Evolutionary conservation across 495 filamentous ascomycete species (phyloP).

Genomic region (Lasiosphaeriaceae sp.): DNA sequence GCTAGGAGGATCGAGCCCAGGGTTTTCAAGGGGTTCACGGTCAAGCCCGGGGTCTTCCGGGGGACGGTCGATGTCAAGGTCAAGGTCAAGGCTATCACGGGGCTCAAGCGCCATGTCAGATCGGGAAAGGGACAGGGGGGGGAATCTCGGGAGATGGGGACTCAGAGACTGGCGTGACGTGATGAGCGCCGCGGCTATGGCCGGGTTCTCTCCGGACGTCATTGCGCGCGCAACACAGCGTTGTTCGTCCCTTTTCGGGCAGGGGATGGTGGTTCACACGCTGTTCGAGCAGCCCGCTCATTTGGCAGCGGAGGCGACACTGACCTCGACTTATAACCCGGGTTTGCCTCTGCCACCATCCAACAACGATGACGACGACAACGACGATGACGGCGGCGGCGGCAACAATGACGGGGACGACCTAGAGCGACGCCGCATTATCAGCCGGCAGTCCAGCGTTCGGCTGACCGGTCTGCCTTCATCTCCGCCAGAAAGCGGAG

Average conservation of each 20-base stretch:
- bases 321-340: slow-evolving; percentile 29
- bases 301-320: neutral
- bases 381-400: slow-evolving; percentile 27
- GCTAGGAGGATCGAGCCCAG: neutral
- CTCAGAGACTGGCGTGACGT: slow-evolving; percentile 79
- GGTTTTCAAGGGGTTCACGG: too few species aligned
- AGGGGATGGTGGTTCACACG: slow-evolving; percentile 58
- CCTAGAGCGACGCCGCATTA: slow-evolving; percentile 7
- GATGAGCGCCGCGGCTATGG: slow-evolving; percentile 66
- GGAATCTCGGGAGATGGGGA: slow-evolving; percentile 21
- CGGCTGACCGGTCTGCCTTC: too few species aligned
- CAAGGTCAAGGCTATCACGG: neutral
- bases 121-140: neutral
- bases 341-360: slow-evolving; percentile 20
- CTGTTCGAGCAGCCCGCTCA: slow-evolving; percentile 41
- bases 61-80: neutral
- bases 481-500: neutral
- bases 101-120: neutral
- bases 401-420: slow-evolving; percentile 19
- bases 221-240: slow-evolving; percentile 63
- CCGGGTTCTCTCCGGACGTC: slow-evolving; percentile 57
- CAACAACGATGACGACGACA: slow-evolving; percentile 33
- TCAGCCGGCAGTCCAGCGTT: slow-evolving; percentile 21
- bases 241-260: slow-evolving; percentile 66
- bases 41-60: neutral